These are phyloP conservation scores for Dentipellis sp. DNA, from an alignment of 768 basidiomycete species.

Conservation along the genomic window DNA sequence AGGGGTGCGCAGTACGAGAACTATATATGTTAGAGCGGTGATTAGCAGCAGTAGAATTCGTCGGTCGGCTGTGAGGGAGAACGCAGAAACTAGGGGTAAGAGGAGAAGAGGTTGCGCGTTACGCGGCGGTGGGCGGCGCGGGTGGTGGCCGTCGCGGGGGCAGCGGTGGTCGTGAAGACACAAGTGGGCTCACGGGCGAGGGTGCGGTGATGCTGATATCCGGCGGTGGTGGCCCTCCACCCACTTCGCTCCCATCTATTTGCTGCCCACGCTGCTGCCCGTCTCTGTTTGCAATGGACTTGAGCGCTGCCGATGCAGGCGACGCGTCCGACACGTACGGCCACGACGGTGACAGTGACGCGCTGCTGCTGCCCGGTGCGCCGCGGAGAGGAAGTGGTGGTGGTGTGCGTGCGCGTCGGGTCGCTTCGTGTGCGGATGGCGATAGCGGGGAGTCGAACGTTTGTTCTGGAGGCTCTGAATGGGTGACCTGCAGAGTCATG, in stretches of 20 bases:
- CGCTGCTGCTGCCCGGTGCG: neutral
- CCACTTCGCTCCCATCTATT: constrained; percentile 6
- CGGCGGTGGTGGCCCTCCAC: neutral
- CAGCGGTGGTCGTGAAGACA: constrained; percentile 14
- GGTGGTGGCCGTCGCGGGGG: constrained; percentile 13
- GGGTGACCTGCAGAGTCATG: constrained; percentile 21
- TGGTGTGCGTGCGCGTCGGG: constrained; percentile 15
- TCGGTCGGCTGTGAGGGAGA: too few species aligned
- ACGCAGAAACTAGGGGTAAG: neutral
- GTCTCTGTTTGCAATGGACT: constrained; percentile 40
- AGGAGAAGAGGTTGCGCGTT: neutral
- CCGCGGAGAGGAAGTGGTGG: constrained; percentile 13
- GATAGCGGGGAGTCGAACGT: constrained; percentile 7
- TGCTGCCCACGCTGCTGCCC: constrained; percentile 14
- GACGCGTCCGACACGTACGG: constrained; percentile 8
- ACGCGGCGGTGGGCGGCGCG: neutral
- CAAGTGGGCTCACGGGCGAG: neutral
- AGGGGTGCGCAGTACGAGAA: neutral
- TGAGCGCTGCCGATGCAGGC: constrained; percentile 45
- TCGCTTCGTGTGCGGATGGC: constrained; percentile 8
- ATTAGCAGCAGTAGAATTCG: too few species aligned
- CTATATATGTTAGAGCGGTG: too few species aligned
- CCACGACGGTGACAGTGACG: neutral
- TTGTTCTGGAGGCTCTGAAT: constrained; percentile 42
- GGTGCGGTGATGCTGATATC: constrained; percentile 1